Evolutionary conservation across 345 rosid genomes (phyloP).

Genomic region (Boechera divaricarpa): DNA sequence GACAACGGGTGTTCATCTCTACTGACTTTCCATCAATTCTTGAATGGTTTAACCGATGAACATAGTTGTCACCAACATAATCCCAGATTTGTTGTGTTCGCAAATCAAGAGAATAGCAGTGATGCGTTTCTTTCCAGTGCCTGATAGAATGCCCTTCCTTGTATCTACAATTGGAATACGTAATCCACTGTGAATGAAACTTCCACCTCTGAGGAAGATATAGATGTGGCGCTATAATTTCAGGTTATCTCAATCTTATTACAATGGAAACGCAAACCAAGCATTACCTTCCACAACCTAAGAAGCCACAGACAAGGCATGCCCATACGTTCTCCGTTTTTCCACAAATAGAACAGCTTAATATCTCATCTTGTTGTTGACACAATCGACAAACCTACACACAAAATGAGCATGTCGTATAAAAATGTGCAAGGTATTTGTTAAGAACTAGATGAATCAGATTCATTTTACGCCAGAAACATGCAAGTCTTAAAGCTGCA

Average conservation of each 20-base stretch:
- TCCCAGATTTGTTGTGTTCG: constrained; percentile 95
- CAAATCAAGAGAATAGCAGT: constrained; percentile 88
- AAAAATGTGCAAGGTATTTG: constrained; percentile 4
- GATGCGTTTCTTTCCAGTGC: constrained; percentile 93
- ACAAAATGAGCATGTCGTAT: constrained; percentile 14
- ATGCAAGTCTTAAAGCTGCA: constrained; percentile 15
- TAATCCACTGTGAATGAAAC: neutral
- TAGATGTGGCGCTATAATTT: constrained; percentile 2
- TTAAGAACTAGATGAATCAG: neutral
- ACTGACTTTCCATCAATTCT: constrained; percentile 76
- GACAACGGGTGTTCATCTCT: constrained; percentile 63
- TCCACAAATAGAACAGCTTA: constrained; percentile 79
- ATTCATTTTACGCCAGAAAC: constrained; percentile 9
- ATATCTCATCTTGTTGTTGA: constrained; percentile 87
- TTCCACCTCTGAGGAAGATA: constrained; percentile 5
- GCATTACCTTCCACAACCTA: constrained; percentile 93
- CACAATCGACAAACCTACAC: constrained; percentile 83
- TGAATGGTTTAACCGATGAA: constrained; percentile 91
- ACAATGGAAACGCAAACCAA: constrained; percentile 1
- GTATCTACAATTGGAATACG: constrained; percentile 59
- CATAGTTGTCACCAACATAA: constrained; percentile 94
- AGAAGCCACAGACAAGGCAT: constrained; percentile 90
- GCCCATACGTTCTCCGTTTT: constrained; percentile 86
- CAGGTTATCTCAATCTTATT: constrained; percentile 1
- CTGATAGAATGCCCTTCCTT: constrained; percentile 90